Evolutionary conservation across 352 stramenopile species (phyloP), one percentile per base, ranked within the genome.

Genomic region (Hyaloperonospora brassicae): DNA sequence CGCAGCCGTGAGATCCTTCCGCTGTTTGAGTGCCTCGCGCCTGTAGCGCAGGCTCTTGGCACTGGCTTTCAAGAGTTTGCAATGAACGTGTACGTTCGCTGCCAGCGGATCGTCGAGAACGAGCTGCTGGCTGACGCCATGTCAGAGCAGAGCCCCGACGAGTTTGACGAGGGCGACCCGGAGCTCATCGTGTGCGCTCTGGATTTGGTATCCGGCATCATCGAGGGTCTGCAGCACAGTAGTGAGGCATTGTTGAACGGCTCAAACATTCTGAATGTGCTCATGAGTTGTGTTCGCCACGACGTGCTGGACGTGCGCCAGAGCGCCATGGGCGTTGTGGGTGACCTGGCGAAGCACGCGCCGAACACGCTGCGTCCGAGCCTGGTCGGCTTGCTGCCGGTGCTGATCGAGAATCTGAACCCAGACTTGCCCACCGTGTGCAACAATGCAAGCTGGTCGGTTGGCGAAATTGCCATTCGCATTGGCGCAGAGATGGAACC

Each of bases 361-460:
- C 61, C 76, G 1, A 73, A 84, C 50, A 66, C 90, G 23, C 73
- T 95, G 10, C 58, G 71, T 1, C 83, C 83, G n/a, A 82, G 78
- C 11, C 66, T 96, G 24, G 70, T 65, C 13, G 74, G 90, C 35
- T 73, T 93, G 38, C 47, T 95, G 35, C 84, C 84, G 7, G 82
- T 91, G 39, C 68, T 96, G 12, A 90, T 96, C 49, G 67, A 89
- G 46, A 96, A 89, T 63, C 89, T 96, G 30, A 76, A 95, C 49
- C 79, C 85, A 0, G 82, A 95, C 50, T 72, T 87, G 54, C 81
- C 86, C 36, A 93, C 81, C 6, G 87, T 96, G 48, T 96, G 87
- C 80, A 96, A 96, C 72, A 96, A 96, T 61, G 87, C 87, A 40
- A 95, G 85, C 55, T 96, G 87, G 87, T 90, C 87, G 27, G 79